These are phyloP conservation scores for Xylariaceae sp. DNA, from an alignment of 2,329 filamentous ascomycete genomes.

Conservation along the genomic window DNA sequence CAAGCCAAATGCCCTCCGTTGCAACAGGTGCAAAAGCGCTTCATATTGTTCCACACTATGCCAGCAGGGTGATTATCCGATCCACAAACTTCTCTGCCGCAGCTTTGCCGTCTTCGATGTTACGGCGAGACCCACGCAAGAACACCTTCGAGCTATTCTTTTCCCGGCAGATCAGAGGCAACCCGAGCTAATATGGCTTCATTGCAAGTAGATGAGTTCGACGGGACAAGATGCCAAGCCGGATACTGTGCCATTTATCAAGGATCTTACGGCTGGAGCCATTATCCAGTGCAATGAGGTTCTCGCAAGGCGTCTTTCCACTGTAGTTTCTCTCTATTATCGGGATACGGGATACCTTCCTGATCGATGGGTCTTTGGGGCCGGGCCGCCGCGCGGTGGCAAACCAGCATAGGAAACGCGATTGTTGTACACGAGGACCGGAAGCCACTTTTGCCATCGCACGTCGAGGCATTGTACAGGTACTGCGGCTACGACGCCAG, in stretches of 20 bases:
- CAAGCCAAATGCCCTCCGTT: constrained; percentile 5
- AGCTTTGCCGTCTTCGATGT: neutral
- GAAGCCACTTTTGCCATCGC: constrained; percentile 8
- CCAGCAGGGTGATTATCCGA: constrained; percentile 6
- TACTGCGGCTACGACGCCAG: constrained; percentile 1
- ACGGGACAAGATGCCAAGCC: neutral
- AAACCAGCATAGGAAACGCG: neutral
- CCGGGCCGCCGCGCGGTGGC: neutral
- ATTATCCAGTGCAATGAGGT: neutral
- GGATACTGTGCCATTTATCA: neutral
- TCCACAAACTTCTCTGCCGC: constrained; percentile 11
- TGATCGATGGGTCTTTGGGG: constrained; percentile 6
- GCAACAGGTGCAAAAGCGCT: constrained; percentile 5
- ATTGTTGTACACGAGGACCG: constrained; percentile 11
- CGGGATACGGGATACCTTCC: constrained; percentile 5
- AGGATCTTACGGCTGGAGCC: neutral
- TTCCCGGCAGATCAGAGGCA: constrained; percentile 4
- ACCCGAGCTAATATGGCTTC: constrained; percentile 15
- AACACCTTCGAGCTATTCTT: constrained; percentile 8
- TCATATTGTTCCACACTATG: constrained; percentile 10
- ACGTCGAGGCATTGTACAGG: constrained; percentile 8
- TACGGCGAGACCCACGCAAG: neutral
- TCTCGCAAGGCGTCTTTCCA: neutral
- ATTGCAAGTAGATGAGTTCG: neutral
- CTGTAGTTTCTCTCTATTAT: constrained; percentile 1